Evolutionary conservation across 2,329 filamentous ascomycete genomes (phyloP), one percentile per base, ranked within the genome.

Genomic region (Pestalotiopsis sp.): DNA sequence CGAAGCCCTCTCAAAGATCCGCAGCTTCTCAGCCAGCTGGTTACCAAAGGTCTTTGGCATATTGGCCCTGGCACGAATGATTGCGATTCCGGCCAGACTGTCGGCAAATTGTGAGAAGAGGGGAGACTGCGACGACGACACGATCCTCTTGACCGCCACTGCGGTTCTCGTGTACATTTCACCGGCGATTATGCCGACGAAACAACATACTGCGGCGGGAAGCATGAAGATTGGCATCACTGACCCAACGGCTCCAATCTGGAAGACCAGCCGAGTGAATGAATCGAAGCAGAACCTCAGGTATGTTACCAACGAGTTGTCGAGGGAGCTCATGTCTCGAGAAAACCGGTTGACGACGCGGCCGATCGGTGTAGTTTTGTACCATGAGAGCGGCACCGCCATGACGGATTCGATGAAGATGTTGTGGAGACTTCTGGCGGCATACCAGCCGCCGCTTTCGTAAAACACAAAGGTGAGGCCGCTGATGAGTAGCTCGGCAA

Each of bases 91-190:
- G 4, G 84, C 81, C 1, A 87, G 77, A 0, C 84, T 86, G 66
- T 87, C 86, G 2, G 84, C 82, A 69, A 89, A 89, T 68, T 88
- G 86, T 1, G 86, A 85, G 72, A 88, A 89, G 2, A 89, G 81
- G 13, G 87, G 87, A 0, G 86, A 87, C 63, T 82, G 81, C 4
- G 80, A 79, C 1, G 81, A 78, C 0, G 81, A 80, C 4, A 79
- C 73, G 0, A 84, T 75, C 4, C 82, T 76, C 72, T 83, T 84
- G 66, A 84, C 75, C 2, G 79, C 78, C 3, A 83, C 78, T 11
- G 82, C 81, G 1, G 82, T 81, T n/a, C 82, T 78, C 1, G 81
- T 83, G 72, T 84, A 85, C 73, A 83, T 77, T 71, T 84, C 83
- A 52, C 82, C 83, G 17, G 80, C 78, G 27, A 78, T 17, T 52